phyloP scores from a whole-genome alignment of 1,284 basidiomycete species.

The Coniferiporia sulphurascens region DNA sequence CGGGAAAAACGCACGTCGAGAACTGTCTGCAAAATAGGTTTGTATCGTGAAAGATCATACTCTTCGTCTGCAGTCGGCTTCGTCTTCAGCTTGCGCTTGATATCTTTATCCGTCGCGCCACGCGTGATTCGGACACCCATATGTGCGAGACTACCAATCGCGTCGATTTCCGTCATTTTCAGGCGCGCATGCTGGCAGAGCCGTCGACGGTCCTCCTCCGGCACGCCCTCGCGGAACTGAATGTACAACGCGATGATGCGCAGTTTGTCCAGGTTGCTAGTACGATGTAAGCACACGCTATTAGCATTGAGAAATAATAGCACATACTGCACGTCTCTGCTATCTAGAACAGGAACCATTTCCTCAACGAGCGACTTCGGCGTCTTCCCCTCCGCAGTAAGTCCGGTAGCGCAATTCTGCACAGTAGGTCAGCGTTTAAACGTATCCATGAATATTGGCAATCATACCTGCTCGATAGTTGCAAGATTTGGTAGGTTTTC shows the following conservation, averaged over 20 bases:
- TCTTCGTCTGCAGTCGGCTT: constrained; percentile 74
- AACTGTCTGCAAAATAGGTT: constrained; percentile 80
- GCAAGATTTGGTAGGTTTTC: constrained; percentile 84
- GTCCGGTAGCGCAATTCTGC: constrained; percentile 87
- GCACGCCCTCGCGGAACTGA: constrained; percentile 93
- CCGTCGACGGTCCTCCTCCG: constrained; percentile 92
- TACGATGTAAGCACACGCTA: constrained; percentile 1
- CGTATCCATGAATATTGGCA: background rate
- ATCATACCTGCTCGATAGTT: constrained; percentile 84
- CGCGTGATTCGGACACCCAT: constrained; percentile 81
- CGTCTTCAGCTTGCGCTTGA: constrained; percentile 77
- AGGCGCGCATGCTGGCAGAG: constrained; percentile 97
- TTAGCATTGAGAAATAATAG: background rate
- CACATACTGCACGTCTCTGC: constrained; percentile 69
- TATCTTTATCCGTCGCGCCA: constrained; percentile 70
- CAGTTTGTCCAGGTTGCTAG: constrained; percentile 87
- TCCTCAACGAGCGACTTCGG: constrained; percentile 95
- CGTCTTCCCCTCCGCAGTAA: constrained; percentile 83
- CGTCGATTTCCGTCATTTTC: constrained; percentile 87
- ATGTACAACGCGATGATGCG: constrained; percentile 97
- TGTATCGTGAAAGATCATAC: constrained; percentile 94
- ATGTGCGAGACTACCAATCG: constrained; percentile 82
- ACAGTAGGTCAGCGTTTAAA: background rate
- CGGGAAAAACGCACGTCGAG: constrained; percentile 55
- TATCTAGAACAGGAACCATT: constrained; percentile 95